phyloP scores from a whole-genome alignment of 2,329 filamentous ascomycete genomes.

The Elsinoe australis region DNA sequence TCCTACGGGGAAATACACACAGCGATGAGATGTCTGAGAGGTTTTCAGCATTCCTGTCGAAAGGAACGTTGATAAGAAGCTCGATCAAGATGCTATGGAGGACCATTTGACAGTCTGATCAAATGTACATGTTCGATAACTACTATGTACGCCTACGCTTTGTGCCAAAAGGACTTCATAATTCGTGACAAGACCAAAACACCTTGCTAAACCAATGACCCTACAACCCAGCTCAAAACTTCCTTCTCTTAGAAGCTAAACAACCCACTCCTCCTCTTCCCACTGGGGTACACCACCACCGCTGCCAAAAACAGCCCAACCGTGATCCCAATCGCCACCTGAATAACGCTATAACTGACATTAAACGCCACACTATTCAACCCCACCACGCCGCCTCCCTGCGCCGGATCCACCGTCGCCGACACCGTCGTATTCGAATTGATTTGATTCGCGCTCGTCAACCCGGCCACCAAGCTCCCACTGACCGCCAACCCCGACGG shows the following conservation, averaged over 20 bases:
- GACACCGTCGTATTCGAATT: slow-evolving; percentile 29
- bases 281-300: slow-evolving; percentile 43
- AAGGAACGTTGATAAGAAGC: no score
- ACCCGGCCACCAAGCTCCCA: slow-evolving; percentile 49
- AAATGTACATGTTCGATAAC: no score
- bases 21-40: no score
- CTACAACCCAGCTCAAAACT: neutral
- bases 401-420: slow-evolving; percentile 35
- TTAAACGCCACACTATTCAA: slow-evolving; percentile 41
- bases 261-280: slow-evolving; percentile 40
- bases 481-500: slow-evolving; percentile 53
- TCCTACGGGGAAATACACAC: no score
- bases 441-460: slow-evolving; percentile 51
- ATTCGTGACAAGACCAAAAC: neutral
- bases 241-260: slow-evolving; percentile 33
- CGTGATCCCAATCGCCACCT: slow-evolving; percentile 46
- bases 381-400: slow-evolving; percentile 24
- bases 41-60: no score
- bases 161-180: no score
- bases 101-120: no score
- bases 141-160: no score
- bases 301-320: slow-evolving; percentile 44
- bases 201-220: slow-evolving; percentile 6
- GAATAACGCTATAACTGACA: slow-evolving; percentile 42
- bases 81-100: no score